phyloP scores from a whole-genome alignment of 2,329 filamentous ascomycete genomes.

The Pseudocercospora pini-densiflorae region DNA sequence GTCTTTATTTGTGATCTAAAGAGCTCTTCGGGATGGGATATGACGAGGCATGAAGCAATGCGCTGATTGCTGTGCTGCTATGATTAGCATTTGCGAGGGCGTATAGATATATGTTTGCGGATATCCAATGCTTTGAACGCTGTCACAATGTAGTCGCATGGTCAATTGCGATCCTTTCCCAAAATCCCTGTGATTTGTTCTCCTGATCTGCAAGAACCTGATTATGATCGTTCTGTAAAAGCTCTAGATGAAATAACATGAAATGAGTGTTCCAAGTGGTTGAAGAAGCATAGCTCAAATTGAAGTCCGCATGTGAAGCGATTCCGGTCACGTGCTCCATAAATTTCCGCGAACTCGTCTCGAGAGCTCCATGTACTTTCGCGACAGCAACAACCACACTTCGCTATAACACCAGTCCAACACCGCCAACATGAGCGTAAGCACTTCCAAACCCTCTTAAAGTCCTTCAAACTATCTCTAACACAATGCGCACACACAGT shows the following conservation, averaged over 20 bases:
- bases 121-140: constrained; percentile 10
- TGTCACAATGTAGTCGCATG: not conserved
- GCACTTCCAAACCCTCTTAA: too few relatives aligned
- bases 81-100: constrained; percentile 10
- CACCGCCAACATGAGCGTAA: constrained; percentile 21
- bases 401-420: not conserved
- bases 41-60: constrained; percentile 6
- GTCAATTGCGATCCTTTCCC: too few relatives aligned
- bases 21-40: not conserved
- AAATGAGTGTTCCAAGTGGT: not conserved
- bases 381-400: not conserved
- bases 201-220: not conserved
- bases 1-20: constrained; percentile 1
- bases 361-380: not conserved
- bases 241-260: not conserved
- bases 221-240: not conserved
- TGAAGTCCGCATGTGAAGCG: not conserved
- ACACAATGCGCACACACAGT: constrained; percentile 44
- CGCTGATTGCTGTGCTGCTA: not conserved
- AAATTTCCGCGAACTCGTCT: not conserved
- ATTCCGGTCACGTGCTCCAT: not conserved
- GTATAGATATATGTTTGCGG: constrained; percentile 8
- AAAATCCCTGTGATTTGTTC: too few relatives aligned
- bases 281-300: not conserved
- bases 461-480: too few relatives aligned